phyloP scores from a whole-genome alignment of 1,139 yeast genomes.

The Saccharomyces uvarum region DNA sequence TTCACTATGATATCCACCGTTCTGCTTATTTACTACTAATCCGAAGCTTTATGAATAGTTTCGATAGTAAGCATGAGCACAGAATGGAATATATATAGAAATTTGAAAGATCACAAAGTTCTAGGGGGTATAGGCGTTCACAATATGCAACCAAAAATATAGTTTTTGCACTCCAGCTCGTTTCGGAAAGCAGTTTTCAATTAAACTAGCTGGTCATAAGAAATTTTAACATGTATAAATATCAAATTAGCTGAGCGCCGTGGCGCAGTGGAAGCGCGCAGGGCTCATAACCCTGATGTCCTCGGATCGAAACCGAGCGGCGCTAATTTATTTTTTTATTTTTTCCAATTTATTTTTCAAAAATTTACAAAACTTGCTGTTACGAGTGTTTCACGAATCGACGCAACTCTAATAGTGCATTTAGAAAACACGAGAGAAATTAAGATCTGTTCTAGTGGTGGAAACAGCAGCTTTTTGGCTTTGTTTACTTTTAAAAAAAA shows the following conservation, averaged over 20 bases:
- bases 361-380: background rate
- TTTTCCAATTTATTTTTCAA: background rate
- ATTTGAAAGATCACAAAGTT: background rate
- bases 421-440: background rate
- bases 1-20: background rate
- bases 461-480: background rate
- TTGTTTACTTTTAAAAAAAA: background rate
- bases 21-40: background rate
- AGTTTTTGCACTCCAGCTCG: background rate
- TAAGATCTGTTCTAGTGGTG: background rate
- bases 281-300: constrained; percentile 99
- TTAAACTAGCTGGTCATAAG: background rate
- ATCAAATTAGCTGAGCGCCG: constrained; percentile 44
- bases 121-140: background rate
- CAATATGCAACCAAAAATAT: background rate
- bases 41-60: background rate
- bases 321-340: constrained; percentile 47
- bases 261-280: constrained; percentile 99
- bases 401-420: background rate
- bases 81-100: background rate
- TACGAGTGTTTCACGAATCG: background rate
- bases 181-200: background rate
- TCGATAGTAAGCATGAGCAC: background rate
- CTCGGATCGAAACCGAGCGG: constrained; percentile 99
- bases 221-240: background rate